A percentile compares a stretch with the other conserved stretches of the same genome.
These are phyloP conservation scores for Aspergillus biplanus DNA, from an alignment of 495 filamentous ascomycete species.

Conservation along the genomic window DNA sequence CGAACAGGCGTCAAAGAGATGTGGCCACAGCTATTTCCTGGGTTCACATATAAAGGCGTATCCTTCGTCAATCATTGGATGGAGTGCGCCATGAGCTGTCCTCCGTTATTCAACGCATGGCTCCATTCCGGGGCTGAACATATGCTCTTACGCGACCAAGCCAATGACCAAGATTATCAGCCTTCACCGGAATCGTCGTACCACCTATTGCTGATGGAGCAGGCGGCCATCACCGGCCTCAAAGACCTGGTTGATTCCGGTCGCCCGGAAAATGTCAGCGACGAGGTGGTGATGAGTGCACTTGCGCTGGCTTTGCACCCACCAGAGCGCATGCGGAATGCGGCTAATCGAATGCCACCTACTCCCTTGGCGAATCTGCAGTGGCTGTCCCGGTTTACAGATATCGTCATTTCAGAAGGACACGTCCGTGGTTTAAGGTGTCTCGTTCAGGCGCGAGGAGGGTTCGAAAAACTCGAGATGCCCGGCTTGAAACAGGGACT, in stretches of 20 bases:
- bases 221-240: slow-evolving; percentile 1
- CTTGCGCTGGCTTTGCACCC: slow-evolving; percentile 5
- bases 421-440: not conserved
- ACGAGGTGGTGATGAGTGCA: slow-evolving; percentile 8
- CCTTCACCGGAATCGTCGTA: not conserved
- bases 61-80: slow-evolving; percentile 12
- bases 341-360: not conserved
- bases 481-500: slow-evolving; percentile 6
- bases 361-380: slow-evolving; percentile 2
- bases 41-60: slow-evolving; percentile 2
- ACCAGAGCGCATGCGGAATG: not conserved
- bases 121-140: slow-evolving; percentile 7
- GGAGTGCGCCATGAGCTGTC: slow-evolving; percentile 5
- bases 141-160: not conserved
- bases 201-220: slow-evolving; percentile 7
- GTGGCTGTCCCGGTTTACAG: slow-evolving; percentile 5
- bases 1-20: slow-evolving; percentile 4
- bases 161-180: not conserved
- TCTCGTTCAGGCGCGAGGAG: slow-evolving; percentile 4
- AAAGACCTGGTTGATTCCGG: not conserved
- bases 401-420: not conserved
- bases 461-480: slow-evolving; percentile 9
- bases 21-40: slow-evolving; percentile 8
- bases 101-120: slow-evolving; percentile 9
- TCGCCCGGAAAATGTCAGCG: not conserved